Conservation (phyloP, 345 rosid species). For the Trapa bicornis region DNA sequence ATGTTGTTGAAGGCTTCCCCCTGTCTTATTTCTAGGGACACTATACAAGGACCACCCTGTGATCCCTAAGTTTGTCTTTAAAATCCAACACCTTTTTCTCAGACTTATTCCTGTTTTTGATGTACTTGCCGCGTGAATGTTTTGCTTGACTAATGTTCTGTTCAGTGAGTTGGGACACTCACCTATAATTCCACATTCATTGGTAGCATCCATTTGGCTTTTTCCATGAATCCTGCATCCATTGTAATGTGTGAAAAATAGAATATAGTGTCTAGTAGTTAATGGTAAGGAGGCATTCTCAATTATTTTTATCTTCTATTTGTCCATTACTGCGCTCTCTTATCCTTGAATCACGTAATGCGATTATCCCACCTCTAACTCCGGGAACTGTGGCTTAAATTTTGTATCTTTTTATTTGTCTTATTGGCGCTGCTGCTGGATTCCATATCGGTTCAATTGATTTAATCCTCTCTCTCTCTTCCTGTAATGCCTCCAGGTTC, state of each 20-base stretch:
- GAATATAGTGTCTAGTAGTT: too few species aligned
- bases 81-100: too few species aligned
- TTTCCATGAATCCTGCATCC: too few species aligned
- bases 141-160: neutral
- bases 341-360: conserved; percentile 8
- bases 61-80: neutral
- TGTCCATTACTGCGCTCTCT: conserved; percentile 4
- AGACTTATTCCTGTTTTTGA: too few species aligned
- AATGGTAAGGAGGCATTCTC: neutral
- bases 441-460: neutral
- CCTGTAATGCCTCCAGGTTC: conserved; percentile 30
- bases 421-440: neutral
- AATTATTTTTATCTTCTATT: neutral
- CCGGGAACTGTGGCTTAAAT: neutral
- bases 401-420: neutral
- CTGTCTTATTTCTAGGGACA: neutral
- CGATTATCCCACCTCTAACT: neutral
- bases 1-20: neutral
- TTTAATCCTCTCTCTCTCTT: neutral
- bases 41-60: neutral
- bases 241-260: too few species aligned
- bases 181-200: too few species aligned
- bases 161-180: too few species aligned
- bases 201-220: too few species aligned
- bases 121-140: too few species aligned